Evolutionary conservation across 345 rosid genomes (phyloP), one percentile per base, ranked within the genome.

Genomic region (Hevea brasiliensis): DNA sequence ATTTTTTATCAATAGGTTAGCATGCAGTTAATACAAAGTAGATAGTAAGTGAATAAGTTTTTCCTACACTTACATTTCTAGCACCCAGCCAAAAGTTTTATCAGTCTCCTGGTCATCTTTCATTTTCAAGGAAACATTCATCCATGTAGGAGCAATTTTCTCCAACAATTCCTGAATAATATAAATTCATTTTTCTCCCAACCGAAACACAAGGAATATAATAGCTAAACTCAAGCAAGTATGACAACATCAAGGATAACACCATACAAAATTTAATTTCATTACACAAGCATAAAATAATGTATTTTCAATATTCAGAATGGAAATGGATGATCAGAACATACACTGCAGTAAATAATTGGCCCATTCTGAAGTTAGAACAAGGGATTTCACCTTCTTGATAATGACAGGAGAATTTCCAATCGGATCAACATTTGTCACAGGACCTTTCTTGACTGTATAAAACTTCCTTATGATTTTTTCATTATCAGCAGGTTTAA

Each of bases 101-200:
- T 96, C 99, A 26, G 98, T 91, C 75, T 91, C 97, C 2, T 88
- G 93, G 57, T 96, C 97, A 44, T 80, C 73, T 82, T 96, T 96
- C 99, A 96, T 96, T 74, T 79, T 80, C 78, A 96, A 61, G 23
- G 98, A 96, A 74, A 93, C 79, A 84, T 96, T 93, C 98, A 91
- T 89, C 99, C 99, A 96, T 42, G 99, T 96, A 29, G 98, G 96
- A 81, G 98, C 94, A 65, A 93, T 89, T 85, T 89, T 89, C 80
- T 85, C 85, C 71, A 93, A 88, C 77, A 88, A 20, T 55, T 62
- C 74, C 74, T 76, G 71, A 32, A 18, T 21, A 61, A 17, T 54
- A 47, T 11, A 41, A 69, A 8, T 48, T 70, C 8, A 72, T 14
- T 45, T 24, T 24, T 66, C 41, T 24, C 47, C 63, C 72, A 56